These are phyloP conservation scores for Cryphonectria naterciae DNA, from an alignment of 2,329 filamentous ascomycete genomes.

Conservation along the genomic window DNA sequence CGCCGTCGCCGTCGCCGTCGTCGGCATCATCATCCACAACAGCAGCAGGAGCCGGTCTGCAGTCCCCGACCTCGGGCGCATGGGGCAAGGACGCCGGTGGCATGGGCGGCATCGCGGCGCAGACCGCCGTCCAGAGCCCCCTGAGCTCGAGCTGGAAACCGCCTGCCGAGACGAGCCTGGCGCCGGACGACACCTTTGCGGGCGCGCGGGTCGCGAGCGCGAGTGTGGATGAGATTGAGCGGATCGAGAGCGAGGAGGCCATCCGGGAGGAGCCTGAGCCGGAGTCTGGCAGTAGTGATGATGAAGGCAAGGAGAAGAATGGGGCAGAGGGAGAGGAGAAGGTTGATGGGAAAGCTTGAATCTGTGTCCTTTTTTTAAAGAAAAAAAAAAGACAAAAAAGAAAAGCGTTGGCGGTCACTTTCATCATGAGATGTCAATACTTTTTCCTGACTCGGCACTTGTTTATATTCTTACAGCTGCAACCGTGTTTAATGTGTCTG, in stretches of 20 bases:
- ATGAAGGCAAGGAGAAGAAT: slow-evolving; percentile 23
- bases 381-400: neutral
- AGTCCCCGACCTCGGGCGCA: slow-evolving; percentile 51
- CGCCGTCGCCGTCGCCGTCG: neutral
- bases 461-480: neutral
- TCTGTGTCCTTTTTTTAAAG: neutral
- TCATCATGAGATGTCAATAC: neutral
- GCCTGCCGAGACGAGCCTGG: slow-evolving; percentile 32
- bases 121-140: slow-evolving; percentile 45
- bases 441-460: neutral
- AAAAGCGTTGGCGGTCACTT: neutral
- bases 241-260: slow-evolving; percentile 44
- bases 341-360: neutral
- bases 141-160: slow-evolving; percentile 45
- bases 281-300: slow-evolving; percentile 37
- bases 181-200: slow-evolving; percentile 33
- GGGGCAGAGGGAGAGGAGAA: neutral
- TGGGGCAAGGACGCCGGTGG: slow-evolving; percentile 41
- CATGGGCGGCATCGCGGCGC: slow-evolving; percentile 32
- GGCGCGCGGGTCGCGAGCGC: slow-evolving; percentile 41
- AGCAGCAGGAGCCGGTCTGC: slow-evolving; percentile 40
- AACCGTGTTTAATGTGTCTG: neutral
- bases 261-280: slow-evolving; percentile 46
- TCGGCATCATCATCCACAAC: neutral
- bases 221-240: slow-evolving; percentile 45